Percentiles rank a stretch among this genome's conserved stretches.
These are phyloP conservation scores for Zygoascus bituminiphila DNA, from an alignment of 805 yeast genomes.

Conservation along the genomic window DNA sequence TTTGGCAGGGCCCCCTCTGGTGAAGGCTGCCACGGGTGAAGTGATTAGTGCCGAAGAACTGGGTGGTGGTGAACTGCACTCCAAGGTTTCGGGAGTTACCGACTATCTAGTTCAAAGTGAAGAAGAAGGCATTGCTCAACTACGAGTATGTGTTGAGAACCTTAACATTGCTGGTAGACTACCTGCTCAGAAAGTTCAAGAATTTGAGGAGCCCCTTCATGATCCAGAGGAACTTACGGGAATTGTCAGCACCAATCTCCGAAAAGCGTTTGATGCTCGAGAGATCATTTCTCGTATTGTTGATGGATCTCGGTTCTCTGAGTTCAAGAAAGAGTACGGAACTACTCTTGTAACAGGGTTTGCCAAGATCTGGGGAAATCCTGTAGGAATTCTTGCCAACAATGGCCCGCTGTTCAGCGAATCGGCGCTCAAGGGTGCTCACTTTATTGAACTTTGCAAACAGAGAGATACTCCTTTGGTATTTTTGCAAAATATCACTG, in stretches of 20 bases:
- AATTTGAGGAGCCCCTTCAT: slow-evolving; percentile 23
- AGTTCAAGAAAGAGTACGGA: slow-evolving; percentile 26
- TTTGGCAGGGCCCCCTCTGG: slow-evolving; percentile 29
- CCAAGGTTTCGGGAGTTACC: slow-evolving; percentile 25
- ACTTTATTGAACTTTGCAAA: slow-evolving; percentile 28
- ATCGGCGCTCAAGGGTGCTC: slow-evolving; percentile 28
- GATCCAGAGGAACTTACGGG: slow-evolving; percentile 25
- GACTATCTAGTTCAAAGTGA: slow-evolving; percentile 26
- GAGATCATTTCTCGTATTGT: slow-evolving; percentile 28
- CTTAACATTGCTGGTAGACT: slow-evolving; percentile 12
- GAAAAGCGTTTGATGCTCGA: slow-evolving; percentile 25
- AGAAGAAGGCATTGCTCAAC: slow-evolving; percentile 25
- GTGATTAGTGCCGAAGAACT: slow-evolving; percentile 26
- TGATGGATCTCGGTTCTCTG: slow-evolving; percentile 26
- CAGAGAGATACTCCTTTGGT: slow-evolving; percentile 27
- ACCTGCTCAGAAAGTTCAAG: slow-evolving; percentile 1
- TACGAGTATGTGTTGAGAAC: slow-evolving; percentile 22
- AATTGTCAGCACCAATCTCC: slow-evolving; percentile 25
- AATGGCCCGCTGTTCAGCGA: slow-evolving; percentile 27
- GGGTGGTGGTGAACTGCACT: slow-evolving; percentile 29
- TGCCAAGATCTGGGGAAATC: slow-evolving; percentile 24
- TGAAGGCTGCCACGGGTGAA: slow-evolving; percentile 30
- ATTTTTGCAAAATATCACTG: slow-evolving; percentile 27
- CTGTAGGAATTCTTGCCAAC: slow-evolving; percentile 28
- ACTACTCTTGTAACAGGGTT: slow-evolving; percentile 26